Evolutionary conservation across 2,329 filamentous ascomycete species (phyloP).

Genomic region (Sordariomycetes sp.): DNA sequence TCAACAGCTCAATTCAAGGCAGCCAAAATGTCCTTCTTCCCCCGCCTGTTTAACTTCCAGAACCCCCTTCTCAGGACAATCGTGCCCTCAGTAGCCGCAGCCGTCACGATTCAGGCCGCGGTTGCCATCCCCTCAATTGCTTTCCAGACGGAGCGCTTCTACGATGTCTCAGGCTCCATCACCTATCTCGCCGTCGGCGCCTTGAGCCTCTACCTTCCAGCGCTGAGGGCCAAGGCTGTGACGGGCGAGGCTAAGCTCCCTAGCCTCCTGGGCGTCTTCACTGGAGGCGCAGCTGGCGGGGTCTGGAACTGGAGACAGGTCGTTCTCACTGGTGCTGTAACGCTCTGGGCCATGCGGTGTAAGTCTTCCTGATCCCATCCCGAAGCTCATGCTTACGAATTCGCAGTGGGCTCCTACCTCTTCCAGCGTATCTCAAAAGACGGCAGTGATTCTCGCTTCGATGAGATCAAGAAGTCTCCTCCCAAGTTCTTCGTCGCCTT

Average conservation of each 20-base stretch:
- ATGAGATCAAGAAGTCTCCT: slow-evolving; percentile 25
- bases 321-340: slow-evolving; percentile 26
- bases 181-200: slow-evolving; percentile 58
- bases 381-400: neutral
- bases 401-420: slow-evolving; percentile 59
- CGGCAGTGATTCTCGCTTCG: slow-evolving; percentile 46
- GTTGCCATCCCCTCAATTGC: slow-evolving; percentile 54
- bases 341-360: slow-evolving; percentile 53
- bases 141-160: slow-evolving; percentile 55
- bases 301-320: slow-evolving; percentile 52
- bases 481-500: slow-evolving; percentile 26
- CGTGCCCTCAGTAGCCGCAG: slow-evolving; percentile 51
- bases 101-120: slow-evolving; percentile 53
- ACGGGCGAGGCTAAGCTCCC: slow-evolving; percentile 30
- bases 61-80: slow-evolving; percentile 54
- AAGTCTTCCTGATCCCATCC: slow-evolving; percentile 14
- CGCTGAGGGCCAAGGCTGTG: slow-evolving; percentile 43
- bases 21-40: slow-evolving; percentile 26
- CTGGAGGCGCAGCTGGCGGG: slow-evolving; percentile 26
- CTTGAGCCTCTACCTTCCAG: slow-evolving; percentile 51
- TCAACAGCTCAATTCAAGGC: too few relatives aligned
- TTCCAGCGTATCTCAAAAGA: slow-evolving; percentile 50
- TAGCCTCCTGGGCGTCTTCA: slow-evolving; percentile 34
- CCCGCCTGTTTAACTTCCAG: slow-evolving; percentile 49
- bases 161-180: slow-evolving; percentile 57